Conservation (phyloP, 495 filamentous ascomycete genomes). For the Podospora tetraspora region DNA sequence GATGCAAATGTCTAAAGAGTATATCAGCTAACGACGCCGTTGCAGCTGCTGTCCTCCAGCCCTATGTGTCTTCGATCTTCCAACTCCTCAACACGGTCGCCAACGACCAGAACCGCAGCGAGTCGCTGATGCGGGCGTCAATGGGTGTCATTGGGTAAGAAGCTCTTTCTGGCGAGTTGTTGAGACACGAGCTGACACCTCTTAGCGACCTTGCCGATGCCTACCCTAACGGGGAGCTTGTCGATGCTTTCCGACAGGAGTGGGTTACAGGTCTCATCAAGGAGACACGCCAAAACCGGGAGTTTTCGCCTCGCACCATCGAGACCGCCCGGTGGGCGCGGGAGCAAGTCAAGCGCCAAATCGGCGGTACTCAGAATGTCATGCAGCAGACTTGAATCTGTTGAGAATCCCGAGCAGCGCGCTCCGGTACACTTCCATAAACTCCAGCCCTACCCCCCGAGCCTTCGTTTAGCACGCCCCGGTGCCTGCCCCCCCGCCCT, state of each 20-base stretch:
- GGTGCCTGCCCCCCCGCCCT: conserved; percentile 7
- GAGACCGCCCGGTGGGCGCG: conserved; percentile 96
- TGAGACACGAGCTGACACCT: background rate
- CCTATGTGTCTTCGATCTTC: conserved; percentile 83
- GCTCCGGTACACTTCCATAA: conserved; percentile 1
- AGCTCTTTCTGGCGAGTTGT: background rate
- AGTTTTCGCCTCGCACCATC: conserved; percentile 74
- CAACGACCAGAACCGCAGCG: conserved; percentile 77
- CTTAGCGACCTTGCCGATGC: conserved; percentile 85
- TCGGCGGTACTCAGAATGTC: conserved; percentile 46
- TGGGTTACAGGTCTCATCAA: conserved; percentile 85
- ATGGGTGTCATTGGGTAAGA: conserved; percentile 96
- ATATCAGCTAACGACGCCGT: conserved; percentile 18
- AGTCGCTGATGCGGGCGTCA: conserved; percentile 80
- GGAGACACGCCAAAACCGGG: conserved; percentile 77
- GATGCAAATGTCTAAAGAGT: background rate
- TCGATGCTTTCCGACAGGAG: conserved; percentile 75
- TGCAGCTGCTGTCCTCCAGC: conserved; percentile 62
- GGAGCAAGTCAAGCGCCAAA: conserved; percentile 93
- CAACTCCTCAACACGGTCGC: conserved; percentile 76
- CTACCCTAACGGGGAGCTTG: conserved; percentile 85
- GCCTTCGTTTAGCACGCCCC: background rate
- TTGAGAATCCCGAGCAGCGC: conserved; percentile 9
- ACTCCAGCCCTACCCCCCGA: background rate
- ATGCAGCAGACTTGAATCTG: conserved; percentile 43